Evolutionary conservation across 306 rosid genomes (phyloP).

Genomic region (Albizia julibrissin): DNA sequence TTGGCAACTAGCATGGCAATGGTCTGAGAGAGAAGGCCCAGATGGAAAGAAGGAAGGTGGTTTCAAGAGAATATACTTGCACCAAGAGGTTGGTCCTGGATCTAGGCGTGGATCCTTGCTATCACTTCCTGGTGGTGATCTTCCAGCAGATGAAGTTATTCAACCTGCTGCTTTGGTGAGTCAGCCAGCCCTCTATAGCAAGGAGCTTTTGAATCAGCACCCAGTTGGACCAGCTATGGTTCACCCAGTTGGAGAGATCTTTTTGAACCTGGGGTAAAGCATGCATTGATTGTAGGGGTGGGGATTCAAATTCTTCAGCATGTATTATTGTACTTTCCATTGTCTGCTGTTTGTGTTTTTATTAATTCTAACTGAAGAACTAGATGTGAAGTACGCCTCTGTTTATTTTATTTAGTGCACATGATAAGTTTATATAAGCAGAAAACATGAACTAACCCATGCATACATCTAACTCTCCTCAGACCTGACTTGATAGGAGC

Average conservation of each 20-base stretch:
- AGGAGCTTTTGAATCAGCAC: constrained; percentile 64
- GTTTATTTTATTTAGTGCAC: background rate
- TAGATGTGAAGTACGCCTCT: background rate
- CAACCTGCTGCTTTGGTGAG: constrained; percentile 88
- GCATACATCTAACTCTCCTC: no score
- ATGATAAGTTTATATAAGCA: no score
- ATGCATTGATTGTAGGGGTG: constrained; percentile 75
- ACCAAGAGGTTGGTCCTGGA: constrained; percentile 77
- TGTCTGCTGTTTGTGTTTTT: background rate
- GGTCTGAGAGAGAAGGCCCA: constrained; percentile 77
- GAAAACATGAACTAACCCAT: background rate
- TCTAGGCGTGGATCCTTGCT: constrained; percentile 76
- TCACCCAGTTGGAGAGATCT: constrained; percentile 82
- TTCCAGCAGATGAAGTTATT: constrained; percentile 49
- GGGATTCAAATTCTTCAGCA: constrained; percentile 93
- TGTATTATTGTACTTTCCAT: constrained; percentile 46
- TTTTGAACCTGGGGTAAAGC: constrained; percentile 93
- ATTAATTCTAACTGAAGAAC: background rate
- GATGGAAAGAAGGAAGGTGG: constrained; percentile 87
- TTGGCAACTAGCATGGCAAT: constrained; percentile 98
- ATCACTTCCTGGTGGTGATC: constrained; percentile 75
- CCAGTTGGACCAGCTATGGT: constrained; percentile 90
- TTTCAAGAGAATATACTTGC: constrained; percentile 85
- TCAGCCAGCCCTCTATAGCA: constrained; percentile 67
- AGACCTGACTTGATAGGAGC: no score